These are phyloP conservation scores for Zychaea mexicana DNA, from an alignment of 371 early-diverging fungal genomes.

Conservation along the genomic window DNA sequence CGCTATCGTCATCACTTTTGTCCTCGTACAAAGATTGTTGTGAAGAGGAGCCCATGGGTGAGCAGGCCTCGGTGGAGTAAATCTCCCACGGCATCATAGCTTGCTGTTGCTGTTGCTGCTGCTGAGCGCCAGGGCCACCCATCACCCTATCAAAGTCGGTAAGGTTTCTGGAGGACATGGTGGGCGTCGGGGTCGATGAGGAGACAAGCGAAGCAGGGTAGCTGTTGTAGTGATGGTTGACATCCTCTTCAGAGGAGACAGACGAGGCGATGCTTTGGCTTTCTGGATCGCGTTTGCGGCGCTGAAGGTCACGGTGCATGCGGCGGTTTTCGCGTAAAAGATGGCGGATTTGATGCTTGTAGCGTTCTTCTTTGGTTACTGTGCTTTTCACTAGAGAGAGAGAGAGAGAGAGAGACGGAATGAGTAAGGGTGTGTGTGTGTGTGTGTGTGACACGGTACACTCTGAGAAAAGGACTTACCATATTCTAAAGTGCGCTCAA, in stretches of 20 bases:
- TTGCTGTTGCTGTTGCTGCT: not conserved
- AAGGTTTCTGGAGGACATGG: not conserved
- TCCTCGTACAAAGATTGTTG: conserved; percentile 1
- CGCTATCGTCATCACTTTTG: not conserved
- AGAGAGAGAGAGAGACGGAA: not conserved
- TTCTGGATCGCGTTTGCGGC: not conserved
- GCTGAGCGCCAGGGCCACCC: not conserved
- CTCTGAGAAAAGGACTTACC: conserved; percentile 20
- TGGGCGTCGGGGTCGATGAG: not conserved
- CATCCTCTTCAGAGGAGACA: not conserved
- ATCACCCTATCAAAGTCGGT: not conserved
- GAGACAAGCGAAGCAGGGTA: not conserved
- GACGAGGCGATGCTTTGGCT: not conserved
- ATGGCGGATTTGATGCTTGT: conserved; percentile 35
- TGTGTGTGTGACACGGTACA: too few species aligned
- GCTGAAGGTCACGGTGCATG: conserved; percentile 15
- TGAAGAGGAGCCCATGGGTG: not conserved
- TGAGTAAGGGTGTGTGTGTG: too few species aligned
- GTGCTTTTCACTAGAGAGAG: conserved; percentile 28
- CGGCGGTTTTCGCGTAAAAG: conserved; percentile 31
- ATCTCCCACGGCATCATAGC: not conserved
- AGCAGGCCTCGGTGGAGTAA: not conserved
- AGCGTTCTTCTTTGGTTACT: conserved; percentile 35
- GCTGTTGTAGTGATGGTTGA: not conserved
- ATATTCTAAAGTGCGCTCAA: conserved; percentile 63